These are phyloP conservation scores for Coniochaeta ligniaria DNA, from an alignment of 2,329 filamentous ascomycete genomes.

Conservation along the genomic window DNA sequence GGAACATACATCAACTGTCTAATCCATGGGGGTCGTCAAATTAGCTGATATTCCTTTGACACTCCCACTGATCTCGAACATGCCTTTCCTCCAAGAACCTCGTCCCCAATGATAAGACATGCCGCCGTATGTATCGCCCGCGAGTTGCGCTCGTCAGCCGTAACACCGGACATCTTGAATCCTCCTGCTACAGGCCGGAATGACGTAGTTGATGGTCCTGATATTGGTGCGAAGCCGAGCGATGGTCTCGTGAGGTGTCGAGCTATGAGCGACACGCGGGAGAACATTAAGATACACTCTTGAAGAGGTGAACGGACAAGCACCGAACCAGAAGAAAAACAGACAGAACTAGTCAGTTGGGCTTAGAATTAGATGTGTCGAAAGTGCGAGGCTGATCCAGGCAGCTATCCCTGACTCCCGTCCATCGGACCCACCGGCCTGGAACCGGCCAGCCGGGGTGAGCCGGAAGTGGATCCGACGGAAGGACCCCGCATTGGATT, in stretches of 20 bases:
- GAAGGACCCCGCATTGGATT: not conserved
- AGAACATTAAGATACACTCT: conserved; percentile 55
- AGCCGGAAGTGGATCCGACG: not conserved
- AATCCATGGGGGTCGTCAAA: not conserved
- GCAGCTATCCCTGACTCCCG: not conserved
- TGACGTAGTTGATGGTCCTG: conserved; percentile 7
- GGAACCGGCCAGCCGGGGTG: not conserved
- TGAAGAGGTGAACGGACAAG: not conserved
- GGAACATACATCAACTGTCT: conserved; percentile 7
- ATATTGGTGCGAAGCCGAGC: conserved; percentile 34
- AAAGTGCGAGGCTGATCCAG: not conserved
- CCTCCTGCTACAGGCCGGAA: not conserved
- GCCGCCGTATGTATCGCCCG: conserved; percentile 81
- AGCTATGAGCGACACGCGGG: conserved; percentile 64
- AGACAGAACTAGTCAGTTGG: no score
- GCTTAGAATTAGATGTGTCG: no score
- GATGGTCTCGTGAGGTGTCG: conserved; percentile 58
- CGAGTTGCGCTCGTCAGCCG: conserved; percentile 48
- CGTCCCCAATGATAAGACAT: conserved; percentile 94
- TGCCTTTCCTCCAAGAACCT: conserved; percentile 92
- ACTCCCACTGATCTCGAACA: conserved; percentile 10
- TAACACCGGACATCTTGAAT: conserved; percentile 36
- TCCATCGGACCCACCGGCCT: conserved; percentile 1
- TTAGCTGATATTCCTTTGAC: not conserved
- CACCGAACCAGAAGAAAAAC: not conserved